Base-by-base conservation (phyloP, 306 rosid genomes). In the Prunus dulcis region DNA sequence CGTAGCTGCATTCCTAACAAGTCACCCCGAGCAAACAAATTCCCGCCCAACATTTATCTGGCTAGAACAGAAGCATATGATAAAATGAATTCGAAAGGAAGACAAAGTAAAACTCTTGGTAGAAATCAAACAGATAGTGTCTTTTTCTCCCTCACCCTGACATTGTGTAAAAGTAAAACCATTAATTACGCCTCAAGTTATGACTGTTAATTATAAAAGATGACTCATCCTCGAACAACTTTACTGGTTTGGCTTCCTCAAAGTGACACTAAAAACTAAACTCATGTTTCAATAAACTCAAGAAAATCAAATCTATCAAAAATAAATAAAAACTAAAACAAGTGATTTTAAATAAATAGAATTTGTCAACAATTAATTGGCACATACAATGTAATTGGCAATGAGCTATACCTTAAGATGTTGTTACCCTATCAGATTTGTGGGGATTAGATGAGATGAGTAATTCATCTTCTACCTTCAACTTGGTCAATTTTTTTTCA, bases 1-100 rank as follows among this genome's bases (percentile, higher is more conserved):
- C 85, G 28, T 92, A 73, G 79, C 89, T 83, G 82, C 97, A 90
- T 79, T 87, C 89, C 80, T 84, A 89, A 80, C 91, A 87, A 81
- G 97, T 90, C 84, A 92, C 69, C 75, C 99, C 99, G 45, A 95
- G 82, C 80, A 95, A 83, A 56, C 90, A 80, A 83, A 91, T 84
- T 69, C 97, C 99, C 32, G 82, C 92, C 96, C 97, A 92, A 76
- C 97, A 84, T n/a, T 86, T 92, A 84, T 92, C 97, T 82, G 96
- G 92, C 99, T 95, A 86, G 7, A 82, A 79, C 73, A 77, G 69
- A 68, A 73, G 46, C 72, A 75, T 22, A 61, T 18, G 74, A 55
- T 49, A 70, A 80, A 67, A 71, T 74, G 63, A 66, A 67, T 52
- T 53, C 25, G 51, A 22, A 22, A 69, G 41, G 19, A 71, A 45